These are phyloP conservation scores for Kodamaea lidongshanica DNA, from an alignment of 805 yeast genomes.

Conservation along the genomic window DNA sequence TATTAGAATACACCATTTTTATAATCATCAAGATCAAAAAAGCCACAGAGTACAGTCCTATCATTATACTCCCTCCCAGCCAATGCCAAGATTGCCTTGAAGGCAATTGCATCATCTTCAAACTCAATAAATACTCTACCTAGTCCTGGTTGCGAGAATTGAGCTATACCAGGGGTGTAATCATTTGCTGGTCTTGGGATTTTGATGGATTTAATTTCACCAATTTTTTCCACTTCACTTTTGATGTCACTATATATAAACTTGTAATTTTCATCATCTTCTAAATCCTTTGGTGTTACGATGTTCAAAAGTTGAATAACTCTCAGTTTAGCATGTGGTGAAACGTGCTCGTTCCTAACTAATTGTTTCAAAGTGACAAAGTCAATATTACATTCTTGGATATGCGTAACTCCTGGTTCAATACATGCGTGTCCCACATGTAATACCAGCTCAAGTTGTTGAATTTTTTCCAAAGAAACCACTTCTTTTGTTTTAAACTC, in stretches of 20 bases:
- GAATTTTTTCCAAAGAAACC: conserved; percentile 12
- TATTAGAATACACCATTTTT: conserved; percentile 29
- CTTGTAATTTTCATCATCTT: conserved; percentile 41
- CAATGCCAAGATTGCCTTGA: conserved; percentile 49
- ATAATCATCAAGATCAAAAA: conserved; percentile 54
- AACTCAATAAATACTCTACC: conserved; percentile 74
- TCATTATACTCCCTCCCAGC: conserved; percentile 66
- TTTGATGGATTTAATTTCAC: conserved; percentile 46
- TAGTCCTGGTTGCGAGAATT: conserved; percentile 45
- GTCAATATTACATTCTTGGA: conserved; percentile 33
- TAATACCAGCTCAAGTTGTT: conserved; percentile 13
- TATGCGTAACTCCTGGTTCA: conserved; percentile 22
- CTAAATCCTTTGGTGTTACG: conserved; percentile 58
- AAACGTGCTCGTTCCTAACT: conserved; percentile 31
- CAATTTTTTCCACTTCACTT: conserved; percentile 44
- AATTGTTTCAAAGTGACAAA: conserved; percentile 32
- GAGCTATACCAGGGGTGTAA: conserved; percentile 36
- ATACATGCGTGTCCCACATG: conserved; percentile 32
- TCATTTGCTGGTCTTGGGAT: conserved; percentile 59
- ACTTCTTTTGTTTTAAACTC: conserved; percentile 25
- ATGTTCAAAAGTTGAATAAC: conserved; percentile 65
- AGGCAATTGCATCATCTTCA: conserved; percentile 44
- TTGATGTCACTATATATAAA: conserved; percentile 49
- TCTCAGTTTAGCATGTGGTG: conserved; percentile 36
- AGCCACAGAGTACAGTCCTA: conserved; percentile 62